Evolutionary conservation across 2,329 filamentous ascomycete genomes (phyloP).

Genomic region (Colletotrichum sidae): DNA sequence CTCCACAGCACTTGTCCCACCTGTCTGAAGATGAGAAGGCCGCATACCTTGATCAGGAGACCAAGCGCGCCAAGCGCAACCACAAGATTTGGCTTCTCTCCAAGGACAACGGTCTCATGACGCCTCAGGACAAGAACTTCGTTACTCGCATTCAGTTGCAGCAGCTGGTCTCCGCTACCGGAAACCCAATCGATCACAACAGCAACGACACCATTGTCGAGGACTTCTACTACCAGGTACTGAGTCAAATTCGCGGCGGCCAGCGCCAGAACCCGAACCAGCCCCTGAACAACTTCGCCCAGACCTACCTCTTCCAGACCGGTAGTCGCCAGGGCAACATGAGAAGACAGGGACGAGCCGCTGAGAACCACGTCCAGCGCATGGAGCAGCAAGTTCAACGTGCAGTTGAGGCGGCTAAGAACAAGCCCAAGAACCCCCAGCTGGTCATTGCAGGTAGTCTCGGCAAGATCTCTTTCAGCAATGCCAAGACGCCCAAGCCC

Average conservation of each 20-base stretch:
- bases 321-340: conserved; percentile 82
- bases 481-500: conserved; percentile 96
- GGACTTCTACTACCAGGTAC: conserved; percentile 99
- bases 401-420: conserved; percentile 96
- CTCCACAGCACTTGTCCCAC: conserved; percentile 72
- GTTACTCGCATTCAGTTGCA: conserved; percentile 98
- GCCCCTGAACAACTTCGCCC: conserved; percentile 94
- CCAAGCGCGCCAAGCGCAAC: conserved; percentile 94
- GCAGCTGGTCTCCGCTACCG: conserved; percentile 92
- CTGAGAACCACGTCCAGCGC: conserved; percentile 96
- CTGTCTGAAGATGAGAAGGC: conserved; percentile 87
- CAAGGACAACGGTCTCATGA: conserved; percentile 97
- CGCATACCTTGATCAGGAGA: conserved; percentile 88
- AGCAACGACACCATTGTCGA: conserved; percentile 86
- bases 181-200: conserved; percentile 83
- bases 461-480: conserved; percentile 99
- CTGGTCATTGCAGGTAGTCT: conserved; percentile 95
- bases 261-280: conserved; percentile 92
- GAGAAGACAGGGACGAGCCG: conserved; percentile 81
- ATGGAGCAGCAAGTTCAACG: conserved; percentile 99
- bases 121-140: conserved; percentile 99
- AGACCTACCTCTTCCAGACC: conserved; percentile 97
- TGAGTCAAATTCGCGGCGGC: conserved; percentile 91
- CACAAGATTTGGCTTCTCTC: conserved; percentile 97
- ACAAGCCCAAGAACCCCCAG: conserved; percentile 97